Base-by-base conservation (phyloP, 108 stramenopile species). In the Epithemia pelagica region DNA sequence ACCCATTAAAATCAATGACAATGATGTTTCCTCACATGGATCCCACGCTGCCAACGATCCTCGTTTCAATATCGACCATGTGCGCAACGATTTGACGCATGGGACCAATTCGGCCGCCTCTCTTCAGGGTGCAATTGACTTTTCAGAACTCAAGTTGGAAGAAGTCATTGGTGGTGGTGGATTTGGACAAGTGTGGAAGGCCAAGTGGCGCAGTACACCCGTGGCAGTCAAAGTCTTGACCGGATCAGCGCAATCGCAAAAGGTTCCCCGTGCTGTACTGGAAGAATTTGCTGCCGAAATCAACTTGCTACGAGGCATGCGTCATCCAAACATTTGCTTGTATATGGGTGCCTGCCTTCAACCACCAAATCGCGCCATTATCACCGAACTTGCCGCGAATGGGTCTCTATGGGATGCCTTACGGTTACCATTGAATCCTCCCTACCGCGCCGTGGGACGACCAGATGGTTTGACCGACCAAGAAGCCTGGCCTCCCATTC, bases 311-410 rank as follows among this genome's bases (percentile, higher is more conserved):
- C 72, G 76, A 31, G 87, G 88, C 19, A 92, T 97, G 89, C 73
- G 94, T 25, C 96, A 97, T 78, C 96, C 96, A 32, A 94, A 95
- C 68, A 90, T 97, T 61, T 93, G 93, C 58, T 75, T 95, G 51
- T 95, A 90, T 69, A 94, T 97, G 85, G 96, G 96, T 51, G 94
- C 94, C n/a, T 92, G 88, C 68, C 66, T 95, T 25, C 83, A 86
- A 21, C 85, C 91, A 8, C 88, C 93, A 2, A 93, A 95, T 72
- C 77, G 90, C 24, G 87, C 88, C 23, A 94, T 97, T 25, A 73
- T 97, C 8, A 95, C 93, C 2, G 96, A 97, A 69, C 77, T 88
- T 22, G 92, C 89, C 30, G 82, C 78, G 8, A 82, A 92, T 32
- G 96, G 96, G 10, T 87, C 83, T 0, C 70, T 94, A 2, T 91